Evolutionary conservation across 495 filamentous ascomycete genomes (phyloP).

Genomic region (Aspergillus olivimuriae): DNA sequence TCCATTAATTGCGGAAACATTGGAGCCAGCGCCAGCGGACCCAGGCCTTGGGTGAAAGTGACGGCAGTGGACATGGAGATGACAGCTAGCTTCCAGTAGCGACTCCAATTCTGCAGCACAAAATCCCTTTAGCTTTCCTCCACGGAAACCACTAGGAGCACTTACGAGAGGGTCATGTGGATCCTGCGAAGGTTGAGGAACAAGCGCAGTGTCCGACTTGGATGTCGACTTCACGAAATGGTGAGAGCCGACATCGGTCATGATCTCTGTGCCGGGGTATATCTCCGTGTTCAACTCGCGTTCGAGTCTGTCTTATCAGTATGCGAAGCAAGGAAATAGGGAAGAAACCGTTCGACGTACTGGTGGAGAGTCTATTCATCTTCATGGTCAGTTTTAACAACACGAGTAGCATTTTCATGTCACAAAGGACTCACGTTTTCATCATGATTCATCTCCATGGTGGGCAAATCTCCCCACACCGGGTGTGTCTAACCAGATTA

Average conservation of each 20-base stretch:
- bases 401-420: not conserved
- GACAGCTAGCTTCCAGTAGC: conserved; percentile 34
- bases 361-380: not conserved
- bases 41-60: conserved; percentile 52
- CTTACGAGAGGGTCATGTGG: conserved; percentile 40
- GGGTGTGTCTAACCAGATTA: too few relatives aligned
- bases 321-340: conserved; percentile 7
- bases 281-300: conserved; percentile 49
- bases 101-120: conserved; percentile 33
- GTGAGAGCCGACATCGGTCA: conserved; percentile 52
- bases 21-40: conserved; percentile 52
- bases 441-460: conserved; percentile 40
- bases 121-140: not conserved
- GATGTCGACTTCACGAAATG: conserved; percentile 51
- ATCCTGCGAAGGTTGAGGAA: conserved; percentile 46
- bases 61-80: conserved; percentile 42
- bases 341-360: not conserved
- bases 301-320: conserved; percentile 26
- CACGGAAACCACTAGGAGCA: not conserved
- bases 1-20: conserved; percentile 51
- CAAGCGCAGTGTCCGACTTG: conserved; percentile 38
- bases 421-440: conserved; percentile 18
- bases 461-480: too few relatives aligned
- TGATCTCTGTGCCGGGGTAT: conserved; percentile 58
- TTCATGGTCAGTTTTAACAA: not conserved